A percentile compares a stretch with the other conserved stretches of the same genome.
Conservation (phyloP, 805 yeast genomes). For the Vanderwaltozyma polyspora region DNA sequence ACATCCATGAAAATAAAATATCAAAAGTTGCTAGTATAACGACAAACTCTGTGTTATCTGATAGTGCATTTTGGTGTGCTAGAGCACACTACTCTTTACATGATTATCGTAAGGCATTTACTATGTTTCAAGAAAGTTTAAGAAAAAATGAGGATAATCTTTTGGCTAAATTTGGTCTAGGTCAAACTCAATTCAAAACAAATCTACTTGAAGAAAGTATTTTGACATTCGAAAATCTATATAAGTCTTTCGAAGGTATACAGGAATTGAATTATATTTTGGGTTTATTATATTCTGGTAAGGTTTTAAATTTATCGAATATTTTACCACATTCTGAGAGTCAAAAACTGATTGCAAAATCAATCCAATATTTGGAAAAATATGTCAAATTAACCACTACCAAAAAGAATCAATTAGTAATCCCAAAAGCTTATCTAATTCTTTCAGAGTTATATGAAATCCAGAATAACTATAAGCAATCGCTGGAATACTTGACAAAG, state of each 20-base stretch:
- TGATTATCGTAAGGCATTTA: constrained; percentile 62
- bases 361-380: constrained; percentile 55
- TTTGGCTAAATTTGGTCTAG: constrained; percentile 70
- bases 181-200: constrained; percentile 71
- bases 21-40: constrained; percentile 27
- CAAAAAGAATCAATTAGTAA: constrained; percentile 43
- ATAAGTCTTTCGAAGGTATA: constrained; percentile 53
- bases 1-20: constrained; percentile 42
- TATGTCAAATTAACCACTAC: constrained; percentile 55
- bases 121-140: constrained; percentile 59
- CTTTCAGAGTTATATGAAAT: constrained; percentile 63
- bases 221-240: constrained; percentile 67
- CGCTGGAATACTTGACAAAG: constrained; percentile 51
- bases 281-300: constrained; percentile 62
- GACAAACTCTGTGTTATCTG: constrained; percentile 36
- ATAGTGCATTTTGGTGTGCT: constrained; percentile 76
- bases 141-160: constrained; percentile 53
- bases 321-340: constrained; percentile 11
- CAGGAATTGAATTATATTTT: constrained; percentile 65
- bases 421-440: constrained; percentile 52
- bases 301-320: constrained; percentile 21
- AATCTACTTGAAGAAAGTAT: constrained; percentile 73
- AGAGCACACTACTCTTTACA: constrained; percentile 53
- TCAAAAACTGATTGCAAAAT: constrained; percentile 31
- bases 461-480: constrained; percentile 47